A percentile compares a stretch with the other conserved stretches of the same genome.
Conservation (phyloP, 2,329 filamentous ascomycete species). For the Neophaeococcomyces mojaviensis region DNA sequence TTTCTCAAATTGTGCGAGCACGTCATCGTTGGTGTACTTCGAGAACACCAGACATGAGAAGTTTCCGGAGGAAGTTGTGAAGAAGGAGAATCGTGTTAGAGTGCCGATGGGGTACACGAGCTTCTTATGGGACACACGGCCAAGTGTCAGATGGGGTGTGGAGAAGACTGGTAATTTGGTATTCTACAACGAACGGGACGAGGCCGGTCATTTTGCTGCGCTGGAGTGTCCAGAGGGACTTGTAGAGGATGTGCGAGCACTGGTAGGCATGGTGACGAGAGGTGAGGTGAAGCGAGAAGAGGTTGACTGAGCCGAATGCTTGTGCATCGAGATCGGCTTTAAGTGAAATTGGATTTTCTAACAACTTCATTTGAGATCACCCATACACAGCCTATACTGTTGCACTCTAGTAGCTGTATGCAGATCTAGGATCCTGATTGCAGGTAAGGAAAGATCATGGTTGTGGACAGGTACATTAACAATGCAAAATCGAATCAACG, state of each 20-base stretch:
- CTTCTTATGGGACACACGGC: conserved; percentile 37
- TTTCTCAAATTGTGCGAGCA: conserved; percentile 13
- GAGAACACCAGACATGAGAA: conserved; percentile 12
- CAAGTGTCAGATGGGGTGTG: conserved; percentile 31
- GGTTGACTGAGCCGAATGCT: background rate
- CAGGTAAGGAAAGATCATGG: too few relatives aligned
- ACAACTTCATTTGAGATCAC: too few relatives aligned
- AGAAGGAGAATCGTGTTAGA: conserved; percentile 16
- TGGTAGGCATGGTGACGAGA: conserved; percentile 1
- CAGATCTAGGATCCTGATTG: too few relatives aligned
- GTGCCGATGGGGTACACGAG: conserved; percentile 39
- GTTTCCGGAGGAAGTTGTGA: conserved; percentile 11
- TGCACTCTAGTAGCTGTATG: too few relatives aligned
- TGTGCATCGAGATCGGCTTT: too few relatives aligned
- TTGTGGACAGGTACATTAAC: too few relatives aligned
- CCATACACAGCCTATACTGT: too few relatives aligned
- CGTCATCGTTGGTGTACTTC: conserved; percentile 9
- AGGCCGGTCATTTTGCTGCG: conserved; percentile 35
- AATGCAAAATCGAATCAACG: conserved; percentile 18
- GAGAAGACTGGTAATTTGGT: conserved; percentile 34
- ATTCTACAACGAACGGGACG: conserved; percentile 26
- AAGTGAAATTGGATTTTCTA: too few relatives aligned
- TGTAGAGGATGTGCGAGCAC: conserved; percentile 13
- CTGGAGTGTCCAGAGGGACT: conserved; percentile 22
- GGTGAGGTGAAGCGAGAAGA: background rate